Percentiles rank a stretch among this genome's conserved stretches.
These are phyloP conservation scores for Mycena latifolia DNA, from an alignment of 768 basidiomycete genomes.

Conservation along the genomic window DNA sequence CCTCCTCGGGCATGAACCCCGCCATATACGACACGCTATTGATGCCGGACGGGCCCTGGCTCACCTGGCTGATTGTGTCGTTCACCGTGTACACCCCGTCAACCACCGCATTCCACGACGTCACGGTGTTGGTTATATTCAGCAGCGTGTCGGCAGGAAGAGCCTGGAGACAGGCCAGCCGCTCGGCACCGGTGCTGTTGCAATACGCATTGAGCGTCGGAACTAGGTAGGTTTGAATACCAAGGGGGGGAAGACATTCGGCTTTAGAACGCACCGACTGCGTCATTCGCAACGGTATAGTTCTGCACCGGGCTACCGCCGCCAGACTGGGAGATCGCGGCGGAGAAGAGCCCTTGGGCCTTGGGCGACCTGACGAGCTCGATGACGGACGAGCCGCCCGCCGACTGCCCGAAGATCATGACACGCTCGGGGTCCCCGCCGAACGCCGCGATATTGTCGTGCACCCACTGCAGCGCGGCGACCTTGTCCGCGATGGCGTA, in stretches of 20 bases:
- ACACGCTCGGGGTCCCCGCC: slow-evolving; percentile 60
- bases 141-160: slow-evolving; percentile 34
- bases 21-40: slow-evolving; percentile 36
- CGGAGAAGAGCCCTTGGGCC: slow-evolving; percentile 45
- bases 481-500: slow-evolving; percentile 56
- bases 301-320: slow-evolving; percentile 12
- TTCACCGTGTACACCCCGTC: slow-evolving; percentile 30
- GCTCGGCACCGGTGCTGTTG: slow-evolving; percentile 27
- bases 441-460: slow-evolving; percentile 56
- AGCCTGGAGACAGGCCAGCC: slow-evolving; percentile 31
- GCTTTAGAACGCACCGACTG: slow-evolving; percentile 30
- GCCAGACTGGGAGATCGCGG: slow-evolving; percentile 40
- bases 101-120: slow-evolving; percentile 27
- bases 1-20: slow-evolving; percentile 39
- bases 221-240: background rate
- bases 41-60: slow-evolving; percentile 25
- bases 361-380: slow-evolving; percentile 43
- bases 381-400: slow-evolving; percentile 54
- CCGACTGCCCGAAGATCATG: slow-evolving; percentile 60
- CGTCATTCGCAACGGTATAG: slow-evolving; percentile 19
- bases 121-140: slow-evolving; percentile 32
- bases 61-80: slow-evolving; percentile 31
- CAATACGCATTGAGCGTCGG: slow-evolving; percentile 30
- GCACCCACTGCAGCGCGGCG: slow-evolving; percentile 58
- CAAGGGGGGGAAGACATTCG: too few species aligned